phyloP scores from a whole-genome alignment of 225 moss, liverwort and hornwort genomes.

The Neckera pumila region DNA sequence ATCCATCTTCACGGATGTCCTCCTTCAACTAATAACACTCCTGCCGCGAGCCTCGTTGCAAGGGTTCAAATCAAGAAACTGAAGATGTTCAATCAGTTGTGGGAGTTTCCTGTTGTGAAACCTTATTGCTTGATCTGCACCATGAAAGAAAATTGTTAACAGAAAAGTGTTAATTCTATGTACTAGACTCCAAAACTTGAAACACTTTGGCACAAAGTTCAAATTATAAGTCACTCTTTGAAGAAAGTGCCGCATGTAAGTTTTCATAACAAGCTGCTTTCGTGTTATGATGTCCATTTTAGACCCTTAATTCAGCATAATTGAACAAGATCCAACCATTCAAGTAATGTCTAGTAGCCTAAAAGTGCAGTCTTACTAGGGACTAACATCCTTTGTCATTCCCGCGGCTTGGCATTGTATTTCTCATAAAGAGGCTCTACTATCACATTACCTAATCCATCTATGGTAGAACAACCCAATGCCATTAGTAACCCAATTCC shows the following conservation, averaged over 20 bases:
- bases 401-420: neutral
- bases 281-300: no score
- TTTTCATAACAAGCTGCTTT: neutral
- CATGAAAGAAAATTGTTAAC: neutral
- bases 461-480: neutral
- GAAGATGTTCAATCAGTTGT: neutral
- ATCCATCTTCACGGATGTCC: neutral
- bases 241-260: neutral
- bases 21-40: neutral
- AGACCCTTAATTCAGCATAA: neutral
- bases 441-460: no score
- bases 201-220: neutral
- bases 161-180: neutral
- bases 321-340: neutral
- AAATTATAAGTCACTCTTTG: neutral
- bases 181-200: neutral
- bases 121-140: neutral
- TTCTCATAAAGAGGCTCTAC: no score
- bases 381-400: neutral
- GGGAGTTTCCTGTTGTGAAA: neutral
- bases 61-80: neutral
- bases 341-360: neutral
- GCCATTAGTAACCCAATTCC: accelerated
- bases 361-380: no score
- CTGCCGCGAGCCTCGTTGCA: neutral